These are phyloP conservation scores for Candolleomyces aberdarensis DNA, from an alignment of 768 basidiomycete genomes.

Conservation along the genomic window DNA sequence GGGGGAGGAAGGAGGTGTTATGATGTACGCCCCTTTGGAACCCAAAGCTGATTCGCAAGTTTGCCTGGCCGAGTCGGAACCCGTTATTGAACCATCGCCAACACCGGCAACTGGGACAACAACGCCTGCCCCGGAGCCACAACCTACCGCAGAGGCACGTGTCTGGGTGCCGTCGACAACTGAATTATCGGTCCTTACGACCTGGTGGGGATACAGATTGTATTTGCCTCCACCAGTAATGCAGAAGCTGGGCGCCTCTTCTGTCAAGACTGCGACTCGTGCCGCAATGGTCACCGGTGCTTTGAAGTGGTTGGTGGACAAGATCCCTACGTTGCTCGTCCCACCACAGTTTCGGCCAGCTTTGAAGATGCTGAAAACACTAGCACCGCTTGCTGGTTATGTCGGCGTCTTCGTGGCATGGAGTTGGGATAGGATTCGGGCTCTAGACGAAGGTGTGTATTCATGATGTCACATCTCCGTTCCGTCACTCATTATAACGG, in stretches of 20 bases:
- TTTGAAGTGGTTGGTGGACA: conserved; percentile 66
- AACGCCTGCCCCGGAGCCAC: conserved; percentile 15
- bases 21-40: conserved; percentile 74
- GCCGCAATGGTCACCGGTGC: conserved; percentile 75
- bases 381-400: conserved; percentile 67
- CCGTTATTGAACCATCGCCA: conserved; percentile 24
- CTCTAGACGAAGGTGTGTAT: conserved; percentile 60
- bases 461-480: neutral
- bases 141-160: conserved; percentile 24
- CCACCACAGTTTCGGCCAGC: conserved; percentile 60
- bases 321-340: conserved; percentile 56
- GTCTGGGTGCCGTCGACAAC: conserved; percentile 74
- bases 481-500: conserved; percentile 8
- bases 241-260: conserved; percentile 55
- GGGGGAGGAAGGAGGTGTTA: conserved; percentile 54
- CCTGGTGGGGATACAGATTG: conserved; percentile 82
- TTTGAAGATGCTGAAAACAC: conserved; percentile 53
- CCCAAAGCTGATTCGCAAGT: conserved; percentile 61
- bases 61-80: conserved; percentile 65
- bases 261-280: conserved; percentile 67
- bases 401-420: conserved; percentile 76
- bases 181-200: conserved; percentile 68
- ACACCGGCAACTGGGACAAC: neutral
- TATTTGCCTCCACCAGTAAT: conserved; percentile 78
- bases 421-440: conserved; percentile 69